These are phyloP conservation scores for Lentinula raphanica DNA, from an alignment of 768 basidiomycete species.

Conservation along the genomic window DNA sequence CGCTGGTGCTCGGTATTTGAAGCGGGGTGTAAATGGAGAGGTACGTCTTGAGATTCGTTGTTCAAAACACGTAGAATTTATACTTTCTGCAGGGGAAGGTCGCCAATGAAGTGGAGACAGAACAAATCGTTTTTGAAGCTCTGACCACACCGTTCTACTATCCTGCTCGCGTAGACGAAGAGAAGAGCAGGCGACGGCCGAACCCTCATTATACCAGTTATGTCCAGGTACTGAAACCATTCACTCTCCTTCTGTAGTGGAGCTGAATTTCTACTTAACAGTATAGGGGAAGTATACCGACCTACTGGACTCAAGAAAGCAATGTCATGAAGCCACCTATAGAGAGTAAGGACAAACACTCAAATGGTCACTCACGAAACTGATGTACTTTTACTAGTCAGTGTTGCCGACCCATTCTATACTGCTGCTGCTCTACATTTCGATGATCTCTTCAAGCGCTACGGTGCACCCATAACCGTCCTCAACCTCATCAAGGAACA, in stretches of 20 bases:
- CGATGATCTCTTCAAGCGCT: constrained; percentile 82
- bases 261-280: constrained; percentile 20
- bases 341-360: constrained; percentile 59
- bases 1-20: constrained; percentile 92
- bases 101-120: constrained; percentile 98
- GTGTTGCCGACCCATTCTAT: constrained; percentile 92
- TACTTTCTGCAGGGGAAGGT: constrained; percentile 75
- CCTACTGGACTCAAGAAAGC: constrained; percentile 95
- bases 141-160: constrained; percentile 86
- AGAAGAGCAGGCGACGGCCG: constrained; percentile 41
- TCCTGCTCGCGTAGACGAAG: constrained; percentile 39
- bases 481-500: constrained; percentile 92
- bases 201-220: constrained; percentile 92
- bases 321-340: constrained; percentile 92
- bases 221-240: constrained; percentile 59
- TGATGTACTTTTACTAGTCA: constrained; percentile 49
- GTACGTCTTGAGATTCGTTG: constrained; percentile 31
- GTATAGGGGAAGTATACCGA: constrained; percentile 93
- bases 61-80: neutral
- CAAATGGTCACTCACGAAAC: neutral
- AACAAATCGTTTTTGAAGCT: constrained; percentile 93
- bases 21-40: constrained; percentile 91
- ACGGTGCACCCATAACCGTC: constrained; percentile 85
- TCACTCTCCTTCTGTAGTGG: neutral
- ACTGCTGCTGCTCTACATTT: constrained; percentile 92